Conservation (phyloP, 495 filamentous ascomycete genomes). For the Amniculicola lignicola region DNA sequence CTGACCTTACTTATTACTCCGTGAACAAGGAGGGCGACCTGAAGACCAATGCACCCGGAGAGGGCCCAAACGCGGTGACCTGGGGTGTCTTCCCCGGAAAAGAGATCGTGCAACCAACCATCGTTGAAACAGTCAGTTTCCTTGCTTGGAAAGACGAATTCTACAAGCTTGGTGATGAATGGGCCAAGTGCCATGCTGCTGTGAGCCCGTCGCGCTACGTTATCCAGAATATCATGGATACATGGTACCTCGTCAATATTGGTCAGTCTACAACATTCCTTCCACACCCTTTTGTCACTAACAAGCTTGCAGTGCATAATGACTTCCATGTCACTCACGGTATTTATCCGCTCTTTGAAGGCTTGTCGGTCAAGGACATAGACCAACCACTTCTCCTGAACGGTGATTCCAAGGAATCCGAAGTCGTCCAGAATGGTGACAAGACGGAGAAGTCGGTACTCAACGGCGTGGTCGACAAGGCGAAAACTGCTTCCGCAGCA, state of each 20-base stretch:
- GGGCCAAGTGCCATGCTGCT: conserved; percentile 84
- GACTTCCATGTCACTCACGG: conserved; percentile 78
- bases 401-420: not conserved
- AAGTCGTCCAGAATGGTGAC: not conserved
- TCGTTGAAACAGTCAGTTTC: conserved; percentile 97
- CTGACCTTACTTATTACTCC: conserved; percentile 87
- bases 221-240: conserved; percentile 78
- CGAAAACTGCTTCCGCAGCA: conserved; percentile 10
- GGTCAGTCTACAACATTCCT: conserved; percentile 49
- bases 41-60: conserved; percentile 76
- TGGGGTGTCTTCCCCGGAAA: conserved; percentile 99
- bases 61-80: conserved; percentile 92
- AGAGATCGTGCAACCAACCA: conserved; percentile 99
- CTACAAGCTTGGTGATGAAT: conserved; percentile 85
- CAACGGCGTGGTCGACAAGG: not conserved
- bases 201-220: conserved; percentile 75
- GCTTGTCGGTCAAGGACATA: conserved; percentile 64
- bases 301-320: conserved; percentile 71
- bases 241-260: conserved; percentile 93
- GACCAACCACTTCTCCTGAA: conserved; percentile 47
- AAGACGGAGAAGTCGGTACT: conserved; percentile 2
- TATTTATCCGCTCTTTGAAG: conserved; percentile 85
- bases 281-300: not conserved
- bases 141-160: conserved; percentile 99
- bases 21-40: conserved; percentile 78